Percentiles rank a stretch among this genome's conserved stretches.
These are phyloP conservation scores for Candida glaebosa DNA, from an alignment of 805 yeast genomes.

Conservation along the genomic window DNA sequence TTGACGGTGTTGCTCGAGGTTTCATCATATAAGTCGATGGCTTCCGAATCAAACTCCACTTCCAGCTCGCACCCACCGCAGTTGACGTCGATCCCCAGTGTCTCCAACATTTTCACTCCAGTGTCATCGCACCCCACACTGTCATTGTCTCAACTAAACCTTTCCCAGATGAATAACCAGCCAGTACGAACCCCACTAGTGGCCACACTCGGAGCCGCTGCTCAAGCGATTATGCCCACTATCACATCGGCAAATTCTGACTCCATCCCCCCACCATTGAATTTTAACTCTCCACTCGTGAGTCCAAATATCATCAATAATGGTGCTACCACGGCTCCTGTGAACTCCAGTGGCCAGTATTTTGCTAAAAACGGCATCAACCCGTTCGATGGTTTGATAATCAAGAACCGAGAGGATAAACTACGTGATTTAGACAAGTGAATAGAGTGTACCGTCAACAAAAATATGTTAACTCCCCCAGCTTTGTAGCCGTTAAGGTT, in stretches of 20 bases:
- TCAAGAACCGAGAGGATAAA: slow-evolving; percentile 17
- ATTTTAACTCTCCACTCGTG: slow-evolving; percentile 10
- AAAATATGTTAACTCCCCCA: too few species aligned
- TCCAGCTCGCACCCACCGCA: slow-evolving; percentile 19
- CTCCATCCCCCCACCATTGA: neutral
- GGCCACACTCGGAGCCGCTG: slow-evolving; percentile 24
- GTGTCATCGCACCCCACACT: slow-evolving; percentile 21
- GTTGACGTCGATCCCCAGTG: slow-evolving; percentile 28
- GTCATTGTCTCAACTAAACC: slow-evolving; percentile 8
- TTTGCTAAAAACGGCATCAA: slow-evolving; percentile 34
- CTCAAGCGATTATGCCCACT: slow-evolving; percentile 22
- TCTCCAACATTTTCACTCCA: slow-evolving; percentile 31
- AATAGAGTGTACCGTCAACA: neutral
- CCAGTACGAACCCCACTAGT: slow-evolving; percentile 25
- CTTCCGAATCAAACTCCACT: slow-evolving; percentile 16
- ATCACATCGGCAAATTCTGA: neutral
- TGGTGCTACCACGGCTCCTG: slow-evolving; percentile 24
- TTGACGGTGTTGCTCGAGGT: slow-evolving; percentile 79
- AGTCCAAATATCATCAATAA: slow-evolving; percentile 15
- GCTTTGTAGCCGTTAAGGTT: neutral
- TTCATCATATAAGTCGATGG: slow-evolving; percentile 29
- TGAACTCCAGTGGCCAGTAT: slow-evolving; percentile 30
- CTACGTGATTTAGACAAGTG: slow-evolving; percentile 6
- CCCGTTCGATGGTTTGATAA: slow-evolving; percentile 37
- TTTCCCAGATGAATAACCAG: slow-evolving; percentile 9